Evolutionary conservation across 2,329 filamentous ascomycete genomes (phyloP).

Genomic region (Septoria petroselini): DNA sequence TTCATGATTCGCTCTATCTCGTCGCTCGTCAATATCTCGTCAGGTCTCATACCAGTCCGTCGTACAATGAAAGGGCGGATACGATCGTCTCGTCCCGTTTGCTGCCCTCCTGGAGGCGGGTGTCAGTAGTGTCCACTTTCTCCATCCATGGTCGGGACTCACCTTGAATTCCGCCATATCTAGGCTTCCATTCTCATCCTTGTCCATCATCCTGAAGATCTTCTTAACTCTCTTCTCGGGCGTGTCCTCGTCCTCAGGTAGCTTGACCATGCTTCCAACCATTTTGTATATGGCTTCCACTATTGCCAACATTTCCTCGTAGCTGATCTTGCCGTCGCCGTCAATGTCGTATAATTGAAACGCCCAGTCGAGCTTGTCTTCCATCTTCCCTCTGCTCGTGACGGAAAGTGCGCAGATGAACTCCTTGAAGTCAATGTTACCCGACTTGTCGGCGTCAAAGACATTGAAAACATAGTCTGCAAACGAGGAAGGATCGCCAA

Average conservation of each 20-base stretch:
- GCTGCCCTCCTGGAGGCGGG: slow-evolving; percentile 66
- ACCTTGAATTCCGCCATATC: slow-evolving; percentile 95
- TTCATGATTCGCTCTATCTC: not conserved
- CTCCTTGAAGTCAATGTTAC: slow-evolving; percentile 98
- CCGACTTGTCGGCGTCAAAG: slow-evolving; percentile 95
- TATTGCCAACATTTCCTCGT: slow-evolving; percentile 98
- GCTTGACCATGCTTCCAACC: slow-evolving; percentile 99
- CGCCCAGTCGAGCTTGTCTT: slow-evolving; percentile 98
- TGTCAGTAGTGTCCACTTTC: slow-evolving; percentile 17
- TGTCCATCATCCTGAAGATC: slow-evolving; percentile 99
- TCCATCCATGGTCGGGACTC: not conserved
- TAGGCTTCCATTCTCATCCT: slow-evolving; percentile 95
- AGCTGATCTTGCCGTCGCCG: slow-evolving; percentile 97
- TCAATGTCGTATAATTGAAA: slow-evolving; percentile 99
- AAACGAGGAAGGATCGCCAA: slow-evolving; percentile 94
- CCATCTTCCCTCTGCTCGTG: slow-evolving; percentile 96
- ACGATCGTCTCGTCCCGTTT: slow-evolving; percentile 99
- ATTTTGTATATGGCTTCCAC: slow-evolving; percentile 99
- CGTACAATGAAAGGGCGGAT: slow-evolving; percentile 91
- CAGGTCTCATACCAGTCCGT: slow-evolving; percentile 67
- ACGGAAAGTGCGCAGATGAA: slow-evolving; percentile 98
- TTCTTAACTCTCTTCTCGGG: slow-evolving; percentile 97
- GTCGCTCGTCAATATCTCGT: not conserved
- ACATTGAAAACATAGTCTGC: slow-evolving; percentile 99
- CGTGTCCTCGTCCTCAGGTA: slow-evolving; percentile 97